Evolutionary conservation across 2,329 filamentous ascomycete genomes (phyloP), one percentile per base, ranked within the genome.

Genomic region (Decorospora gaudefroyi): DNA sequence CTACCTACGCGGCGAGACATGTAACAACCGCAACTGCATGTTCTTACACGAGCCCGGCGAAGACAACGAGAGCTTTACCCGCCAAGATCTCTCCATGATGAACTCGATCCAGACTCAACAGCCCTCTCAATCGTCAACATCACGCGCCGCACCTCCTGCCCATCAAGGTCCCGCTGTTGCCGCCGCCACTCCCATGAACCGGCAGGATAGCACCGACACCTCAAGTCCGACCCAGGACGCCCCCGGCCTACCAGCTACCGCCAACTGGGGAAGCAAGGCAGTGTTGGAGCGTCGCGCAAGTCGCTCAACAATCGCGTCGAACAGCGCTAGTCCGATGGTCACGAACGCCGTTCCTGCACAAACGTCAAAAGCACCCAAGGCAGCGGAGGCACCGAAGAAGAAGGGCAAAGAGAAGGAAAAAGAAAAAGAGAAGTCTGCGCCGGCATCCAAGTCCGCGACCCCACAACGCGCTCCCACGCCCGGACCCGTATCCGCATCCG

Each of bases 21-120:
- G 93, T 72, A 90, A 88, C 43, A 99, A 99, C 64, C 85, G 91
- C 37, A 92, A 93, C 52, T 99, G 93, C 76, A 99, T 96, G 83
- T 99, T 99, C 70, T 74, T 99, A 36, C 93, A 99, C 65, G 95
- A 99, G 72, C 88, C 93, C 26, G 95, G 93, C n/a, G 93, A 99
- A 65, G 93, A 96, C 60, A 92, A 93, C 57, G 92, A 97, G 64
- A 96, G 90, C 72, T 97, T 96, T 68, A 95, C 90, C 6, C 83
- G 93, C 33, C 90, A 96, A 68, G 92, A 96, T 69, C 74, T 97
- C 25, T 97, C 92, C 1, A 95, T 91, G 12, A 88, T 96, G 78
- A 97, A 96, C 62, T 92, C 88, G 48, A 85, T 90, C 43, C 88
- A 86, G 51, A 90, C 87, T 1, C 90, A 85, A 65, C 76, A 90